Percentiles rank a stretch among this genome's conserved stretches.
Evolutionary conservation across 2,329 filamentous ascomycete genomes (phyloP).

Genomic region (Achaetomium macrosporum): DNA sequence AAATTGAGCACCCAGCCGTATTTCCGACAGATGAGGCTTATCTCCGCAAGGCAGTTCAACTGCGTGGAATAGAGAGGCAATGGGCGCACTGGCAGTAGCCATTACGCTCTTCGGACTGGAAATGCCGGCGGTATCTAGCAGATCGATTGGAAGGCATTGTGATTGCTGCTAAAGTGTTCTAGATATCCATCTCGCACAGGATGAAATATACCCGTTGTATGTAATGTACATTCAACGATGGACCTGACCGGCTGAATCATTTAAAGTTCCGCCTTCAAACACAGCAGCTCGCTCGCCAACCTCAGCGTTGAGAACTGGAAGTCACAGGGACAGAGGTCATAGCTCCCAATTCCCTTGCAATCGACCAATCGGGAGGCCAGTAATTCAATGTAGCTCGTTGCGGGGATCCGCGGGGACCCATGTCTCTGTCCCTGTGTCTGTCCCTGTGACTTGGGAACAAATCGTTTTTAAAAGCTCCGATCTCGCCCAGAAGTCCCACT

Average conservation of each 20-base stretch:
- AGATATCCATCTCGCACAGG: no score
- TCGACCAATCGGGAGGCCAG: constrained; percentile 26
- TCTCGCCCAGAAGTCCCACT: constrained; percentile 28
- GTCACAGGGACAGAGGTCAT: neutral
- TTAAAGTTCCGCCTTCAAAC: neutral
- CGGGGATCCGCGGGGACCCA: constrained; percentile 24
- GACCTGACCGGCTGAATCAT: neutral
- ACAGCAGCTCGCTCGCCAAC: no score
- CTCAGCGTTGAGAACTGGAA: neutral
- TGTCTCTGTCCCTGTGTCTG: constrained; percentile 25
- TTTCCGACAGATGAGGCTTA: neutral
- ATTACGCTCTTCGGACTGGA: neutral
- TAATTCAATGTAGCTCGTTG: constrained; percentile 23
- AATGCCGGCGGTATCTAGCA: no score
- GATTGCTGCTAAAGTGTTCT: no score
- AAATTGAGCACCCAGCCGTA: neutral
- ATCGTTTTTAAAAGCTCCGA: constrained; percentile 28
- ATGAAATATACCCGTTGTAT: no score
- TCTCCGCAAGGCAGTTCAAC: neutral
- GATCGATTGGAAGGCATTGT: no score
- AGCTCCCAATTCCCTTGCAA: neutral
- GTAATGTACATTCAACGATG: no score
- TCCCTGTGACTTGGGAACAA: constrained; percentile 24
- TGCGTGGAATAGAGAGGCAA: neutral
- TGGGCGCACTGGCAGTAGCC: neutral